These are phyloP conservation scores for Cardiospermum halicacabum DNA, from an alignment of 345 rosid species.

Conservation along the genomic window DNA sequence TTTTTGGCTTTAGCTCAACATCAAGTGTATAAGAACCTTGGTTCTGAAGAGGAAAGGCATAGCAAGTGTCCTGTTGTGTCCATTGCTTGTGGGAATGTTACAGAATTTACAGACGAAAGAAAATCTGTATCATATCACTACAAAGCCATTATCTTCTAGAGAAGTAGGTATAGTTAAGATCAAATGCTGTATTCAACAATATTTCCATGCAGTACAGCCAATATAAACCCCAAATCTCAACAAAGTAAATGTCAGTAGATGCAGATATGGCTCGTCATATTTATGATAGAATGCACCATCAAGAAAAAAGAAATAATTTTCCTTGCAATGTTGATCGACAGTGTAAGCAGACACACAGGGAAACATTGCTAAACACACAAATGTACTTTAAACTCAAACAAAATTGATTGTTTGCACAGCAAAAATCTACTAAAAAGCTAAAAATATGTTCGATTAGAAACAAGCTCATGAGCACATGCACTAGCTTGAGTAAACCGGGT, in stretches of 20 bases:
- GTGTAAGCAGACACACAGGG: background rate
- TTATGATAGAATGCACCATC: background rate
- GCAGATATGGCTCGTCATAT: background rate
- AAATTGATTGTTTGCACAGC: no score
- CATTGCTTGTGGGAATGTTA: background rate
- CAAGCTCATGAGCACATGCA: background rate
- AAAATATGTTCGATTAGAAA: background rate
- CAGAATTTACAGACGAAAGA: background rate
- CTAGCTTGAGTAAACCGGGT: constrained; percentile 12
- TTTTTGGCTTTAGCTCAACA: background rate
- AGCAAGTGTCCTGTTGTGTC: background rate
- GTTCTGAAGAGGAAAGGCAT: background rate
- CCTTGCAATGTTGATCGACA: background rate
- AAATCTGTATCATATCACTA: background rate
- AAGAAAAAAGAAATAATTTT: background rate
- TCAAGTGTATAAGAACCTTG: background rate
- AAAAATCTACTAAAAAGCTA: background rate
- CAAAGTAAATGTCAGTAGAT: background rate
- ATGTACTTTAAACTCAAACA: no score
- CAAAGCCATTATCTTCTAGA: background rate
- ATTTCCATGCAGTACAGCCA: background rate
- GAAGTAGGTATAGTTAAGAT: background rate
- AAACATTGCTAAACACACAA: no score
- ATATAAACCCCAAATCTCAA: background rate
- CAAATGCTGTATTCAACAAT: background rate